Percentiles rank a stretch among this genome's conserved stretches.
phyloP scores from a whole-genome alignment of 179 eudicot genomes.

The Amaranthus tricolor region DNA sequence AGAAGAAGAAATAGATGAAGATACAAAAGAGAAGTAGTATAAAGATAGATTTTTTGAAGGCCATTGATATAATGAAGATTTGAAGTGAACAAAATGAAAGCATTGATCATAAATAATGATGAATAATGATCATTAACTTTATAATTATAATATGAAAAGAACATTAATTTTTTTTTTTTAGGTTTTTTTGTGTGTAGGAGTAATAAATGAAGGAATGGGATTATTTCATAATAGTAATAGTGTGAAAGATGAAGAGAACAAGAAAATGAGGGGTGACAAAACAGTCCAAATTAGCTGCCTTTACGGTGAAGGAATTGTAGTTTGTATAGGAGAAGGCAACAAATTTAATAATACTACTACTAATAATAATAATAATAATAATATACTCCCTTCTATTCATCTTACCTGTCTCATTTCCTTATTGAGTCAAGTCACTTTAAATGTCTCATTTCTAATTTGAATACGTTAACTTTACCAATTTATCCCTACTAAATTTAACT shows the following conservation, averaged over 20 bases:
- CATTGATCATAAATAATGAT: constrained; percentile 6
- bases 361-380: too few species aligned
- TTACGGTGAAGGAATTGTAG: constrained; percentile 36
- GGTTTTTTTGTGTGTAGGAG: background rate
- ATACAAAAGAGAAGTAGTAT: constrained; percentile 16
- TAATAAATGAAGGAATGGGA: background rate
- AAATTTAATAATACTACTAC: too few species aligned
- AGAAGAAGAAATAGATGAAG: constrained; percentile 2
- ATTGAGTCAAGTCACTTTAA: too few species aligned
- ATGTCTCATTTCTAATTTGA: too few species aligned
- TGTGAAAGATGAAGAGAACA: background rate
- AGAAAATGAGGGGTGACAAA: background rate
- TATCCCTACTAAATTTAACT: too few species aligned
- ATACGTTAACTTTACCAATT: too few species aligned
- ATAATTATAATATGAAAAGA: too few species aligned
- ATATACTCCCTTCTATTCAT: too few species aligned
- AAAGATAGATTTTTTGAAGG: constrained; percentile 12
- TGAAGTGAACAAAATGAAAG: constrained; percentile 1
- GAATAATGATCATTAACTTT: background rate
- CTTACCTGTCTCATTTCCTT: too few species aligned
- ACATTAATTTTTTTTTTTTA: too few species aligned
- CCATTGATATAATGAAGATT: background rate
- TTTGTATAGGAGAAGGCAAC: too few species aligned
- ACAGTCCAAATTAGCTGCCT: constrained; percentile 25
- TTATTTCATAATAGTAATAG: background rate